Conservation (phyloP, 345 rosid species). For the Abelmoschus esculentus region DNA sequence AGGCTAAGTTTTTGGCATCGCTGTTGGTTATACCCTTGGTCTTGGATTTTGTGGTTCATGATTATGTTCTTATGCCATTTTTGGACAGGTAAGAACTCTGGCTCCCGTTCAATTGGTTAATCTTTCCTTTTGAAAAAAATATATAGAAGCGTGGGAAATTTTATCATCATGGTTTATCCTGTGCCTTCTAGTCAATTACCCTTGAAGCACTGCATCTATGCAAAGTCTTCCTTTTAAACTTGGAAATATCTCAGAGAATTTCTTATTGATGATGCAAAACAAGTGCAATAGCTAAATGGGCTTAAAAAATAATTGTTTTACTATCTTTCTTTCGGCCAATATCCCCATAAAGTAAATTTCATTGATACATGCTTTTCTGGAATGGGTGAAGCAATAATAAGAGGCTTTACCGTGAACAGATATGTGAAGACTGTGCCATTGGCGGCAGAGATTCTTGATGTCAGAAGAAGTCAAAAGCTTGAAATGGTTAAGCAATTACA, state of each 20-base stretch:
- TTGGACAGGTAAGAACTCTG: slow-evolving; percentile 56
- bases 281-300: no score
- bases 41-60: slow-evolving; percentile 83
- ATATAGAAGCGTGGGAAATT: neutral
- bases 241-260: neutral
- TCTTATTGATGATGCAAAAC: neutral
- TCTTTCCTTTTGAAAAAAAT: neutral
- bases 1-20: slow-evolving; percentile 81
- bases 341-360: neutral
- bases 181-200: neutral
- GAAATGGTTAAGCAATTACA: slow-evolving; percentile 78
- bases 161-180: neutral
- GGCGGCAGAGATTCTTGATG: slow-evolving; percentile 81
- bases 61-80: slow-evolving; percentile 89
- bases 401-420: slow-evolving; percentile 28
- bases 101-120: neutral
- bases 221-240: neutral
- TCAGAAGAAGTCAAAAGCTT: slow-evolving; percentile 72
- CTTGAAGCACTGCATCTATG: neutral
- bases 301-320: neutral
- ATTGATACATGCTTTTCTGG: neutral
- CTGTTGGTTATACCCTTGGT: slow-evolving; percentile 75
- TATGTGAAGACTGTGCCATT: slow-evolving; percentile 92
- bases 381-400: slow-evolving; percentile 1
- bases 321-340: neutral